Percentiles rank a stretch among this genome's conserved stretches.
phyloP scores from a whole-genome alignment of 306 rosid genomes.

The Vigna reflexopilosa region DNA sequence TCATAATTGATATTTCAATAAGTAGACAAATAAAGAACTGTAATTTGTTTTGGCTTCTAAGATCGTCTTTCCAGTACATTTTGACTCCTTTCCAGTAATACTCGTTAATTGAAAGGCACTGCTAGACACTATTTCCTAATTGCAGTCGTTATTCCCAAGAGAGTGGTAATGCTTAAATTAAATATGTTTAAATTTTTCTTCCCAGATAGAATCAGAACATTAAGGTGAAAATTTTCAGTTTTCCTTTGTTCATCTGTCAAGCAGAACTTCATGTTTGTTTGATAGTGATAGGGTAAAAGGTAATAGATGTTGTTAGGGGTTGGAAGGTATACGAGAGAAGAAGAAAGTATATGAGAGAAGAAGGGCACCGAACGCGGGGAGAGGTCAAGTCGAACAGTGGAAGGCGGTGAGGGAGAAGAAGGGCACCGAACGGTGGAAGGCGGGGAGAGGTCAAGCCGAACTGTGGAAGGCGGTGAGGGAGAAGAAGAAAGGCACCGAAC shows the following conservation, averaged over 20 bases:
- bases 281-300: no score
- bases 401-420: no score
- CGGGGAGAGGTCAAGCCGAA: no score
- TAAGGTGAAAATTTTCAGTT: constrained; percentile 18
- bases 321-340: no score
- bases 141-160: constrained; percentile 2
- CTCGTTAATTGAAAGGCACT: constrained; percentile 24
- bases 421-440: no score
- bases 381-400: no score
- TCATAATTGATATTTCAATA: constrained; percentile 29
- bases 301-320: no score
- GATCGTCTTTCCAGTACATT: constrained; percentile 15
- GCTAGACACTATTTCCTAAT: constrained; percentile 9
- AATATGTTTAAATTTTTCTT: constrained; percentile 18
- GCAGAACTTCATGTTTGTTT: not conserved
- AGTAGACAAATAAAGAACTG: constrained; percentile 22
- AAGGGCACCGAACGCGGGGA: no score
- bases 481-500: no score
- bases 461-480: no score
- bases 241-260: constrained; percentile 25
- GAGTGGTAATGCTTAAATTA: constrained; percentile 12
- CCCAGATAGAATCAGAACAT: constrained; percentile 5
- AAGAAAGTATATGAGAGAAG: no score
- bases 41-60: constrained; percentile 25
- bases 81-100: constrained; percentile 7